These are phyloP conservation scores for Brassica juncea DNA, from an alignment of 345 rosid genomes.

Conservation along the genomic window DNA sequence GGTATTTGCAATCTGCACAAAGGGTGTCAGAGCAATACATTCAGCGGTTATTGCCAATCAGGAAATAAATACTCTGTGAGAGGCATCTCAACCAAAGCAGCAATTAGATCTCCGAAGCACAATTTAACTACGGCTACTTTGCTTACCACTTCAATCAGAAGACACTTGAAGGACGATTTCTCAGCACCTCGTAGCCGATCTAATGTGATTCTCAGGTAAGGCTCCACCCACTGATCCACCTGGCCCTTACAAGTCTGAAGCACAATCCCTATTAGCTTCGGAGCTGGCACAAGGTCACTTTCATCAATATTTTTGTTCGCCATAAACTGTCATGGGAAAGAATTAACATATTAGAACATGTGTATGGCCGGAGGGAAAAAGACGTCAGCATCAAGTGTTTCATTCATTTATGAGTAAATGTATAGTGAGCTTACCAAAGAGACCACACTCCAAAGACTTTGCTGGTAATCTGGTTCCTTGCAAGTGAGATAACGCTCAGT, in stretches of 20 bases:
- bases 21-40: slow-evolving; percentile 18
- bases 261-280: slow-evolving; percentile 89
- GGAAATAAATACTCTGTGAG: slow-evolving; percentile 4
- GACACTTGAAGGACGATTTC: slow-evolving; percentile 86
- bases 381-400: not conserved
- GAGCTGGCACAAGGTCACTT: slow-evolving; percentile 90
- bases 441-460: slow-evolving; percentile 87
- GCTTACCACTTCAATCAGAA: slow-evolving; percentile 94
- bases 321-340: slow-evolving; percentile 59
- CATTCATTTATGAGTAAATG: not conserved
- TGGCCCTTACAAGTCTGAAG: slow-evolving; percentile 97
- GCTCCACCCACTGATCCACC: slow-evolving; percentile 97
- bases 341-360: not conserved
- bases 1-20: slow-evolving; percentile 81
- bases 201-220: slow-evolving; percentile 80
- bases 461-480: slow-evolving; percentile 97
- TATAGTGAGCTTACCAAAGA: slow-evolving; percentile 66
- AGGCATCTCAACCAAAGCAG: not conserved
- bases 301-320: slow-evolving; percentile 85
- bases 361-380: not conserved
- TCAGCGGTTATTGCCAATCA: slow-evolving; percentile 25
- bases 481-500: slow-evolving; percentile 76
- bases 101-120: not conserved
- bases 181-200: slow-evolving; percentile 75
- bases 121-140: slow-evolving; percentile 10